Conservation (phyloP, 2,329 filamentous ascomycete genomes). For the Dothidotthia symphoricarpi region DNA sequence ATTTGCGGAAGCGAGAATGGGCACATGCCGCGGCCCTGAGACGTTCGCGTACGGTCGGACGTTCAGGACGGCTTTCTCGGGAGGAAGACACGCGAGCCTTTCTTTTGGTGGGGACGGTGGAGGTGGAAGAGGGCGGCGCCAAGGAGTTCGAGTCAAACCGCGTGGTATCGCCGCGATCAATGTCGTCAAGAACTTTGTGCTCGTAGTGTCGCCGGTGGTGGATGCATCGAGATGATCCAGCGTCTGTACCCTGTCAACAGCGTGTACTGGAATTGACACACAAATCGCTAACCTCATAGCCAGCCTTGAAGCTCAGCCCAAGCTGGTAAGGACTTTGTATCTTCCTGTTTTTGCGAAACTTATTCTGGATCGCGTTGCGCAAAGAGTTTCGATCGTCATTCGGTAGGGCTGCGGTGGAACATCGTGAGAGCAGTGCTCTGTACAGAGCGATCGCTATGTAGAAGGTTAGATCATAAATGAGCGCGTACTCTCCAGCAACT, state of each 20-base stretch:
- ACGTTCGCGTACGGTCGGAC: constrained; percentile 53
- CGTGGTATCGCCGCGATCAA: constrained; percentile 43
- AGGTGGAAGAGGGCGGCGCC: constrained; percentile 3
- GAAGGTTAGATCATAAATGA: constrained; percentile 3
- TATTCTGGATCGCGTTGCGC: constrained; percentile 58
- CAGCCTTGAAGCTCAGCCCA: constrained; percentile 61
- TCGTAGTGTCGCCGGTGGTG: constrained; percentile 31
- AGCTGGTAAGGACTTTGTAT: constrained; percentile 61
- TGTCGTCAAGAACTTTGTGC: constrained; percentile 19
- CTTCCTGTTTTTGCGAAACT: constrained; percentile 60
- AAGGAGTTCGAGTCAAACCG: constrained; percentile 31
- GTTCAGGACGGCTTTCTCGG: constrained; percentile 46
- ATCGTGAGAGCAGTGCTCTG: constrained; percentile 64
- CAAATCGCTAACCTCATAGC: constrained; percentile 58
- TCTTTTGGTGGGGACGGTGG: constrained; percentile 17
- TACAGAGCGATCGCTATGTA: constrained; percentile 66
- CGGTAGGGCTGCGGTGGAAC: constrained; percentile 54
- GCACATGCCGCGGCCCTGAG: constrained; percentile 57
- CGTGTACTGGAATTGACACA: not conserved
- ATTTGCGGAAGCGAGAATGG: constrained; percentile 56
- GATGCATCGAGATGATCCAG: constrained; percentile 47
- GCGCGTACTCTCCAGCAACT: constrained; percentile 7
- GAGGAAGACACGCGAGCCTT: constrained; percentile 37
- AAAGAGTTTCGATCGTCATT: constrained; percentile 54
- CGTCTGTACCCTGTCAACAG: constrained; percentile 27